phyloP scores from a whole-genome alignment of 2,329 filamentous ascomycete species.

The Fusarium sp. region DNA sequence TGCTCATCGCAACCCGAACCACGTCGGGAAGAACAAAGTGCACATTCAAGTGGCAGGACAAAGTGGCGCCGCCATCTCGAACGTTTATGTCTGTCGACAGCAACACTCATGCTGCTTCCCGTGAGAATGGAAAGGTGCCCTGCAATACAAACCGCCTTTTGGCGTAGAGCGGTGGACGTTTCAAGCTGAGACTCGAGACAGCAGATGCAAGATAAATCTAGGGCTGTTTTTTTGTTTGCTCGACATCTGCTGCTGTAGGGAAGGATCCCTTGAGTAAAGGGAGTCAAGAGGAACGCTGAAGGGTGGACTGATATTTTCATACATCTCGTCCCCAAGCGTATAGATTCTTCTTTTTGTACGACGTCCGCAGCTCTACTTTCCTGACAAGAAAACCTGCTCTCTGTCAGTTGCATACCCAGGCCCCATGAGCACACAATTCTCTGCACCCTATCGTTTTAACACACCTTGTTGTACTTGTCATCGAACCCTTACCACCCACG shows the following conservation, averaged over 20 bases:
- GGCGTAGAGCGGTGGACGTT: background rate
- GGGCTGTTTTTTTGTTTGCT: background rate
- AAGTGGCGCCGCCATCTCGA: slow-evolving; percentile 30
- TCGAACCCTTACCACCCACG: background rate
- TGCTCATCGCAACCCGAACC: background rate
- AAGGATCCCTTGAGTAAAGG: background rate
- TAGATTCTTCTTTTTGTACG: background rate
- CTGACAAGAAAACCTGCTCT: background rate
- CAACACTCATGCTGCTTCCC: slow-evolving; percentile 14
- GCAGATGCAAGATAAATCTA: slow-evolving; percentile 1
- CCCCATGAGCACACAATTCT: background rate
- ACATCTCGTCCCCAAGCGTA: background rate
- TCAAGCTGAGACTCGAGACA: slow-evolving; percentile 17
- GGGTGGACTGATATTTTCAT: background rate
- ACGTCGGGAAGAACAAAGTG: background rate
- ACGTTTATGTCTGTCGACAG: slow-evolving; percentile 11
- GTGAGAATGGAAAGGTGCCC: background rate
- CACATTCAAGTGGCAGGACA: background rate
- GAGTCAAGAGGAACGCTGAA: background rate
- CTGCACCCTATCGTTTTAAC: background rate
- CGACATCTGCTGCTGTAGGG: background rate
- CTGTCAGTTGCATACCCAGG: background rate
- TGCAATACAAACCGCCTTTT: background rate
- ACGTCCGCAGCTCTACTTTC: background rate
- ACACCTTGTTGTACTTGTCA: background rate